phyloP scores from a whole-genome alignment of 2,329 filamentous ascomycete species.

The Epichloe typhina region DNA sequence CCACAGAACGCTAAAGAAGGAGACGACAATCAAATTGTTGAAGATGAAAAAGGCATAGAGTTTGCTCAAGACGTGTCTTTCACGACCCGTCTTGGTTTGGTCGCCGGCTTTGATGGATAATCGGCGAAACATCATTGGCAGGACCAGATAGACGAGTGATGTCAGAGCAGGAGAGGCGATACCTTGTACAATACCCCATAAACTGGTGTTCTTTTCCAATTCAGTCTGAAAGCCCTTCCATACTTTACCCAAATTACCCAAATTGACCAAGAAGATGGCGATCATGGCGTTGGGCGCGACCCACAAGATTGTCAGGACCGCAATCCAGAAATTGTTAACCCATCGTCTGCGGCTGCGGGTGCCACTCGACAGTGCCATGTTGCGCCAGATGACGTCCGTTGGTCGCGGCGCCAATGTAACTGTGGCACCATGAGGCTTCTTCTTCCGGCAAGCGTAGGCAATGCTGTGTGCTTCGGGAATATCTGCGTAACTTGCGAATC shows the following conservation, averaged over 20 bases:
- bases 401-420: conserved; percentile 73
- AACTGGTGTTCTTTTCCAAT: conserved; percentile 46
- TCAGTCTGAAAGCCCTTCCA: conserved; percentile 63
- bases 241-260: conserved; percentile 65
- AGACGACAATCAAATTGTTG: conserved; percentile 93
- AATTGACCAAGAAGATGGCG: conserved; percentile 80
- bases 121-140: conserved; percentile 84
- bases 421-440: conserved; percentile 65
- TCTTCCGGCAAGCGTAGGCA: conserved; percentile 67
- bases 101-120: conserved; percentile 76
- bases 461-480: conserved; percentile 82
- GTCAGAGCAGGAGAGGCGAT: conserved; percentile 77
- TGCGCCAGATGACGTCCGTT: conserved; percentile 92
- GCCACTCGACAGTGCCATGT: conserved; percentile 59
- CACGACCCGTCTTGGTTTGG: conserved; percentile 79
- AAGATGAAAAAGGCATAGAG: conserved; percentile 94
- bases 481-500: conserved; percentile 85
- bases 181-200: conserved; percentile 88
- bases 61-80: conserved; percentile 80
- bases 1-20: conserved; percentile 76
- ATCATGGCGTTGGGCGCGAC: conserved; percentile 89
- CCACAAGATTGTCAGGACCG: conserved; percentile 70
- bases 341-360: conserved; percentile 60
- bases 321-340: conserved; percentile 75
- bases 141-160: conserved; percentile 72